These are phyloP conservation scores for Saccharomycopsis sp. DNA, from an alignment of 805 yeast species.

Conservation along the genomic window DNA sequence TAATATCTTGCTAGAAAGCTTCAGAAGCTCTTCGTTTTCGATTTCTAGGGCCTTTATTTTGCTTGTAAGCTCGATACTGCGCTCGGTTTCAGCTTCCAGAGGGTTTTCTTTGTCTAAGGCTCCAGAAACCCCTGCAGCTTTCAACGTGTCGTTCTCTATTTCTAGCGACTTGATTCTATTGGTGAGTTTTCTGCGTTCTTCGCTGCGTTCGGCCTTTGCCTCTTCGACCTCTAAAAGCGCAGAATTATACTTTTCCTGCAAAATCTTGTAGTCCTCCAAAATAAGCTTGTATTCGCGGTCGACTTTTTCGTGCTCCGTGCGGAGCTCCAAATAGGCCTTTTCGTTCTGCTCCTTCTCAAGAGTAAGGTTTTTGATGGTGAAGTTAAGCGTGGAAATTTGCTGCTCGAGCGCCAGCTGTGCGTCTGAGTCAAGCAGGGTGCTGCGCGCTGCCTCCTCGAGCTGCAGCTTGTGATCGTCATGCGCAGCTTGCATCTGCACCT, in stretches of 20 bases:
- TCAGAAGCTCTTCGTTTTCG: too few relatives aligned
- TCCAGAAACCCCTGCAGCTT: background rate
- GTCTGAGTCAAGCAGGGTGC: background rate
- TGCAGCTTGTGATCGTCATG: background rate
- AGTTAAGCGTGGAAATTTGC: constrained; percentile 14
- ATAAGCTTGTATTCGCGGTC: constrained; percentile 15
- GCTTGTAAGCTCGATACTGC: too few relatives aligned
- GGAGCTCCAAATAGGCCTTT: constrained; percentile 8
- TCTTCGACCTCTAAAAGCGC: constrained; percentile 15
- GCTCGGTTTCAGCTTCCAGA: background rate
- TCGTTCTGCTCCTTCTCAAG: constrained; percentile 14
- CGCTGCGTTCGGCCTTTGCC: constrained; percentile 6
- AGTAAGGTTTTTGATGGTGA: constrained; percentile 15
- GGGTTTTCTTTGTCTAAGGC: background rate
- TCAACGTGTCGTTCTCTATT: constrained; percentile 8
- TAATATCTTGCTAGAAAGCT: too few relatives aligned
- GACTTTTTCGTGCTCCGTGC: constrained; percentile 10
- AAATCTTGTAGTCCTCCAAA: constrained; percentile 17
- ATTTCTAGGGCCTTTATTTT: too few relatives aligned
- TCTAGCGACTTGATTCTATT: constrained; percentile 7
- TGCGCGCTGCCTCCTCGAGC: background rate
- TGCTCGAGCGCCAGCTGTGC: background rate
- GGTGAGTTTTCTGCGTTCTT: constrained; percentile 10
- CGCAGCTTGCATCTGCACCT: background rate
- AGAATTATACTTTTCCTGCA: constrained; percentile 19